Percentiles rank a stretch among this genome's conserved stretches.
Conservation (phyloP, 1,139 yeast species). For the Candida sanyaensis region DNA sequence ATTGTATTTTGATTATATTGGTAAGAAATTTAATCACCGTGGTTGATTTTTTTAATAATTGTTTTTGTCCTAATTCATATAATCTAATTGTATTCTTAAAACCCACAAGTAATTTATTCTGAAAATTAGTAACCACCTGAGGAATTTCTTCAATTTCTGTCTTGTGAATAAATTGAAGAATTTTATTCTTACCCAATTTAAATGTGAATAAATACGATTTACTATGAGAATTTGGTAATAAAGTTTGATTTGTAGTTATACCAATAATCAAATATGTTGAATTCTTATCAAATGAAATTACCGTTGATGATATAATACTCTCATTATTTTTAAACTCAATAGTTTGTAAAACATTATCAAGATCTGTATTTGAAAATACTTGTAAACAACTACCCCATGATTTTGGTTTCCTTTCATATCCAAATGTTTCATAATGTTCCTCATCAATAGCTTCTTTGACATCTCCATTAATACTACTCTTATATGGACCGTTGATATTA, state of each 20-base stretch:
- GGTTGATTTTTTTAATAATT: slow-evolving; percentile 67
- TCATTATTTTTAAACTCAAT: slow-evolving; percentile 45
- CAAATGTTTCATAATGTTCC: slow-evolving; percentile 41
- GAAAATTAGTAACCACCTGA: slow-evolving; percentile 54
- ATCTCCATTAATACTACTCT: slow-evolving; percentile 11
- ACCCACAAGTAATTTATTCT: slow-evolving; percentile 65
- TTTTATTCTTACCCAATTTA: slow-evolving; percentile 29
- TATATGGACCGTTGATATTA: slow-evolving; percentile 34
- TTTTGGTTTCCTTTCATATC: slow-evolving; percentile 27
- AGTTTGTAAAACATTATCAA: slow-evolving; percentile 36
- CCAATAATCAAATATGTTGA: slow-evolving; percentile 51
- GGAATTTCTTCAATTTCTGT: slow-evolving; percentile 59
- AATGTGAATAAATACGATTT: slow-evolving; percentile 47
- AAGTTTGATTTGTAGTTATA: slow-evolving; percentile 36
- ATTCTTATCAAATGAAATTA: slow-evolving; percentile 21
- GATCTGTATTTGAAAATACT: slow-evolving; percentile 28
- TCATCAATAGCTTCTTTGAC: slow-evolving; percentile 18
- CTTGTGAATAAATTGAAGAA: slow-evolving; percentile 55
- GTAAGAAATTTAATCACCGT: slow-evolving; percentile 38
- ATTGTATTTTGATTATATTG: slow-evolving; percentile 51
- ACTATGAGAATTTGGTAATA: slow-evolving; percentile 32
- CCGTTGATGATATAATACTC: slow-evolving; percentile 32
- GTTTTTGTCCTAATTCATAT: slow-evolving; percentile 78
- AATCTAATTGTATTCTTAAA: slow-evolving; percentile 54
- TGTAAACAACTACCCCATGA: slow-evolving; percentile 59